Conservation (phyloP, 805 yeast genomes). For the Lipomyces sp. region DNA sequence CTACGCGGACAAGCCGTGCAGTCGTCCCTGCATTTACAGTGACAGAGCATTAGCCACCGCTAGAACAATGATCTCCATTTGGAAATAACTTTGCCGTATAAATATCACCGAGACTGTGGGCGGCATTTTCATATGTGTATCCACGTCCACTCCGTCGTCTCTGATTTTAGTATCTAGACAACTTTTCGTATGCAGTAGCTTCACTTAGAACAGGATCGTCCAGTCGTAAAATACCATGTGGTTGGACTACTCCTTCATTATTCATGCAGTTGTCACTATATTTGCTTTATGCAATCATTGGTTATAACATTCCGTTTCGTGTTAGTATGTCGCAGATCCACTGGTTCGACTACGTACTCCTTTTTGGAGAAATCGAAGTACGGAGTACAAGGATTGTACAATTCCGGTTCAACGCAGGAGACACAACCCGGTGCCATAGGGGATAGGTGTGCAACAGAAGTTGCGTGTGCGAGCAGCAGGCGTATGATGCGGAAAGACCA, state of each 20-base stretch:
- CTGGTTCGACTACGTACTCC: neutral
- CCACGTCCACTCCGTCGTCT: neutral
- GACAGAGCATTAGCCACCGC: neutral
- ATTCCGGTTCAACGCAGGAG: neutral
- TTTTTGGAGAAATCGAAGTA: slow-evolving; percentile 3
- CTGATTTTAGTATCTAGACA: neutral
- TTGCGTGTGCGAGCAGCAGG: neutral
- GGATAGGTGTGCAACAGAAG: neutral
- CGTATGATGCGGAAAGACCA: no score
- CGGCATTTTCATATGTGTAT: neutral
- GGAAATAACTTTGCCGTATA: neutral
- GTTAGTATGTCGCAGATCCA: neutral
- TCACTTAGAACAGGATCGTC: neutral
- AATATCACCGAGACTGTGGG: neutral
- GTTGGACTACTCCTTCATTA: neutral
- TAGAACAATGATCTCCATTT: neutral
- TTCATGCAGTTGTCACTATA: neutral
- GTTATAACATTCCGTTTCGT: neutral
- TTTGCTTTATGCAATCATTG: neutral
- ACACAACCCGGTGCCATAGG: neutral
- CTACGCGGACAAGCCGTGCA: neutral
- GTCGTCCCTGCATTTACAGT: neutral
- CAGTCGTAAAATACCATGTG: neutral
- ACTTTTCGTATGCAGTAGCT: neutral
- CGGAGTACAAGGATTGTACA: neutral